Base-by-base conservation (phyloP, 768 basidiomycete genomes). In the Russula vinacea region DNA sequence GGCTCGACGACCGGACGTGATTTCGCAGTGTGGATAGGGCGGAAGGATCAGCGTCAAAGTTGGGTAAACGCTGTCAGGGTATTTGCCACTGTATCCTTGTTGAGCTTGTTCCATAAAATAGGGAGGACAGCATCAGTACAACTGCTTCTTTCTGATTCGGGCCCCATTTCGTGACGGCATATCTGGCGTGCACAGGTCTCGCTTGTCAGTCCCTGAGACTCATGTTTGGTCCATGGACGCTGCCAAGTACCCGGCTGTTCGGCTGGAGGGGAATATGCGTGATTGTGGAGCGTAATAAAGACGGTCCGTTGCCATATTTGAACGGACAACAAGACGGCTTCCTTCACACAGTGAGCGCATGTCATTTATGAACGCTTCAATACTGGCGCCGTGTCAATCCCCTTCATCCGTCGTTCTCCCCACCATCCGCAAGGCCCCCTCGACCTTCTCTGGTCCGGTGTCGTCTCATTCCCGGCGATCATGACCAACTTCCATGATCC, bases 401-500 rank as follows among this genome's bases (percentile, higher is more conserved):
- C 39, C 40, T 8, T 24, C 39, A 10, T 52, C 14, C 14, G 49
- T 42, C 39, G 62, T 39, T 57, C 44, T 35, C 26, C 40, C 44
- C 57, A 54, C 44, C 51, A 37, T 16, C 56, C n/a, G n/a, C 39
- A 51, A 9, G 26, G 49, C 24, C 56, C 33, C 40, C 8, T 60
- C 49, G 39, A 42, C 51, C 42, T 32, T 16, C 22, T 29, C 54
- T 29, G 53, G 54, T 24, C 44, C 19, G 24, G 37, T 29, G 8
- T 63, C 42, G 26, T 22, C 54, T 56, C 40, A 17, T 26, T 16
- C 14, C 56, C 51, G 26, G 44, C 33, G 50, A n/a, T 53, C 51
- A 64, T 64, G 63, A 60, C 63, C 63, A 60, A 64, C 37, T 64
- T 60, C 22, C 58, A 55, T 11, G 63, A 64, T 42, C 63, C 58